Base-by-base conservation (phyloP, 2,329 filamentous ascomycete species). In the Neopestalotiopsis clavispora region DNA sequence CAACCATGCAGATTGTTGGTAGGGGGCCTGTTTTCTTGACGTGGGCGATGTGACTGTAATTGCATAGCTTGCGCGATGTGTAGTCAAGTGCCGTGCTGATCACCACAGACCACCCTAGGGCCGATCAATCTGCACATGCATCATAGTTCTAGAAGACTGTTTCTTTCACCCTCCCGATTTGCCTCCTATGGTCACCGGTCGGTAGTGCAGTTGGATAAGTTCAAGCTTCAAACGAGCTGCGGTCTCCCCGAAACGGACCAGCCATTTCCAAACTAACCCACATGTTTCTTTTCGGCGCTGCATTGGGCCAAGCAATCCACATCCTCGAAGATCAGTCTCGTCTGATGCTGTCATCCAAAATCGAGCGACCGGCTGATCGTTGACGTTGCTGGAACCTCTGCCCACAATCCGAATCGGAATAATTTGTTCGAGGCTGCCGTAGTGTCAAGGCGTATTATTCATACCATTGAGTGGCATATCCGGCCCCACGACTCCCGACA, bases 141-240 rank as follows among this genome's bases (percentile, higher is more conserved):
- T 58, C 63, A 57, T 10, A 32, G 10, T 66, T 66, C 63, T 66
- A 66, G 63, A 66, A 66, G 14, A 66, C n/a, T 57, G 63, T 42
- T 23, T 23, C 7, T 56, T 28, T 45, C 10, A 28, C 28, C 6
- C 20, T 23, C 34, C 10, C 34, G 6, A 7, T 10, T 38, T 6
- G 4, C 34, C 34, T 10, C 4, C 23, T 28, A 10, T 38, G 10
- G 34, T 38, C 30, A 6, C 13, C 63, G 14, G 42, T 5, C 49
- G 7, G 40, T 45, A 34, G 45, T 28, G 23, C 23, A 28, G 34
- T 38, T 7, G 6, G 10, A 7, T 52, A 52, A 17, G 6, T 28
- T 12, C 28, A 14, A 58, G 20, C 49, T 42, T 30, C 52, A 66
- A 56, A 56, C 49, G 45, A 28, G 14, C 49, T 49, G 32, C 28